A percentile compares a stretch with the other conserved stretches of the same genome.
Evolutionary conservation across 768 basidiomycete species (phyloP).

Genomic region (Pisolithus tinctorius): DNA sequence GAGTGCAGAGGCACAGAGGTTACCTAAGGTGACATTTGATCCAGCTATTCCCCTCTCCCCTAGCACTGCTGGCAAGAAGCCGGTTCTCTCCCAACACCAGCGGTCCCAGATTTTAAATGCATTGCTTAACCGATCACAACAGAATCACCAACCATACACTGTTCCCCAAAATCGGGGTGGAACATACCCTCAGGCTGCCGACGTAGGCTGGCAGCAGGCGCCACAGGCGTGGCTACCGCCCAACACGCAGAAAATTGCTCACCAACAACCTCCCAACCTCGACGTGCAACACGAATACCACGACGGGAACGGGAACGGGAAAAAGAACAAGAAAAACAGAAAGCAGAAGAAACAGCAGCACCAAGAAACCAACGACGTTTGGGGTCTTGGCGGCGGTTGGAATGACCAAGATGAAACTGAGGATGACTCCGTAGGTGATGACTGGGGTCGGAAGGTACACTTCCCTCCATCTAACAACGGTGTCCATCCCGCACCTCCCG

Average conservation of each 20-base stretch:
- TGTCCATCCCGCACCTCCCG: constrained; percentile 17
- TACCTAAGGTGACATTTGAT: constrained; percentile 42
- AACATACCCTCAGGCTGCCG: constrained; percentile 6
- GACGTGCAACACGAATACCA: constrained; percentile 19
- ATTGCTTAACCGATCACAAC: constrained; percentile 40
- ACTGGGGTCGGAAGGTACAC: constrained; percentile 33
- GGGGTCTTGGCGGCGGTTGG: constrained; percentile 30
- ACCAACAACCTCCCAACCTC: constrained; percentile 11
- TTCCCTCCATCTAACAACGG: constrained; percentile 29
- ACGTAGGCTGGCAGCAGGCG: constrained; percentile 17
- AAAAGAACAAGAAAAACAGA: constrained; percentile 18
- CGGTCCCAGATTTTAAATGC: constrained; percentile 46
- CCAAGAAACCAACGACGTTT: constrained; percentile 25
- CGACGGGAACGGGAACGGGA: constrained; percentile 15
- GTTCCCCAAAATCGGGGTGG: constrained; percentile 7
- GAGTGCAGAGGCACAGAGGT: constrained; percentile 26
- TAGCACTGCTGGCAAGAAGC: constrained; percentile 33
- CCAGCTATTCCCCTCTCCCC: constrained; percentile 26
- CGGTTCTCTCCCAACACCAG: constrained; percentile 42
- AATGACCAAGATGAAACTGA: constrained; percentile 31
- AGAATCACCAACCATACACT: constrained; percentile 23
- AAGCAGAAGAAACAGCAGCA: constrained; percentile 17
- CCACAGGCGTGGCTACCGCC: background rate
- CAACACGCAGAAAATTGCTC: constrained; percentile 14
- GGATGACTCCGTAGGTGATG: constrained; percentile 22